Percentiles rank a stretch among this genome's conserved stretches.
These are phyloP conservation scores for Gymnopilus junonius DNA, from an alignment of 768 basidiomycete genomes.

Conservation along the genomic window DNA sequence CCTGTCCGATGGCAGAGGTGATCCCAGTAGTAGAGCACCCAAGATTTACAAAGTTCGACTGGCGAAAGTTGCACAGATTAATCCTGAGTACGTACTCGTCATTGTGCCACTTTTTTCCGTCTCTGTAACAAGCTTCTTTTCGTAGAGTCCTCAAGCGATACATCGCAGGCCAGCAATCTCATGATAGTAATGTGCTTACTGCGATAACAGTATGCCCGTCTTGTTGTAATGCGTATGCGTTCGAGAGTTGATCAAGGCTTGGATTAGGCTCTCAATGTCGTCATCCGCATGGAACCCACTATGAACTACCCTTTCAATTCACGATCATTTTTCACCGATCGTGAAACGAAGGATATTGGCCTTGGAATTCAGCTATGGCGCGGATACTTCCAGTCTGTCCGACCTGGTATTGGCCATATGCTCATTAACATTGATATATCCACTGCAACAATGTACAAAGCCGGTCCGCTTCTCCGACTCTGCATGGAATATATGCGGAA, in stretches of 20 bases:
- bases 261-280: conserved; percentile 72
- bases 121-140: neutral
- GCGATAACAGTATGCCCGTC: conserved; percentile 60
- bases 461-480: conserved; percentile 60
- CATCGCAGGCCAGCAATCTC: conserved; percentile 63
- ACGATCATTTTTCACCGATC: conserved; percentile 74
- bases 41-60: conserved; percentile 73
- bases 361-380: conserved; percentile 74
- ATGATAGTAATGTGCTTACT: conserved; percentile 65
- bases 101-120: neutral
- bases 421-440: conserved; percentile 83
- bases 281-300: conserved; percentile 79
- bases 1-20: conserved; percentile 43
- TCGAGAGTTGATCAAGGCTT: neutral
- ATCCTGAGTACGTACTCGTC: conserved; percentile 31
- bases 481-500: conserved; percentile 58
- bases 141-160: conserved; percentile 68
- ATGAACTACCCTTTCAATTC: conserved; percentile 75
- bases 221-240: neutral
- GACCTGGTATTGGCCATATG: conserved; percentile 69
- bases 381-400: conserved; percentile 81
- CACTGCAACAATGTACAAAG: conserved; percentile 78
- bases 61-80: conserved; percentile 54
- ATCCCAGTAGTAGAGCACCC: conserved; percentile 46
- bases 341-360: conserved; percentile 61